Evolutionary conservation across 495 filamentous ascomycete genomes (phyloP).

Genomic region (Neurospora discreta): DNA sequence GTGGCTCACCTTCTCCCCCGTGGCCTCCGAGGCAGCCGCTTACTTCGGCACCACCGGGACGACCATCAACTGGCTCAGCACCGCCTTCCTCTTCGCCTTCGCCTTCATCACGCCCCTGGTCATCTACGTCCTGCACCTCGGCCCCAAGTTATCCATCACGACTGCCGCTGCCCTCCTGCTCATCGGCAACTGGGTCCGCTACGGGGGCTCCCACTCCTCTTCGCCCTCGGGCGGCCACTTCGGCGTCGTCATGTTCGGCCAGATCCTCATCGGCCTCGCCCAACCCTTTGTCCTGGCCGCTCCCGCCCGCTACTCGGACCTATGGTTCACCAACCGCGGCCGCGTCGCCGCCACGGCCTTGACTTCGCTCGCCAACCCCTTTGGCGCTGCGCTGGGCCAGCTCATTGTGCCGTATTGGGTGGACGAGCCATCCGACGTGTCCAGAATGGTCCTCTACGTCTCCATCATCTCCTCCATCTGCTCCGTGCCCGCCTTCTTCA

Average conservation of each 20-base stretch:
- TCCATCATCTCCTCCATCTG: slow-evolving; percentile 71
- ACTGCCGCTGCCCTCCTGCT: slow-evolving; percentile 60
- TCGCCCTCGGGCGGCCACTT: slow-evolving; percentile 41
- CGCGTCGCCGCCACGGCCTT: slow-evolving; percentile 83
- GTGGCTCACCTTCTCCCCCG: slow-evolving; percentile 91
- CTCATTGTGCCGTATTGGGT: slow-evolving; percentile 73
- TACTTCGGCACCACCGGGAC: slow-evolving; percentile 69
- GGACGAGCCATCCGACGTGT: slow-evolving; percentile 47
- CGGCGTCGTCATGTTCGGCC: slow-evolving; percentile 82
- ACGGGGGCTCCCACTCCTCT: slow-evolving; percentile 54
- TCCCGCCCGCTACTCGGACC: slow-evolving; percentile 80
- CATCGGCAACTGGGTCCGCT: slow-evolving; percentile 86
- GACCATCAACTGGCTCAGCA: slow-evolving; percentile 87
- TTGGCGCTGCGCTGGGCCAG: slow-evolving; percentile 81
- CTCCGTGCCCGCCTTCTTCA: slow-evolving; percentile 71
- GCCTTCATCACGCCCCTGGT: slow-evolving; percentile 58
- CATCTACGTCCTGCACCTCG: slow-evolving; percentile 68
- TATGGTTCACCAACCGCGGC: slow-evolving; percentile 84
- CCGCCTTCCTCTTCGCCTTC: slow-evolving; percentile 77
- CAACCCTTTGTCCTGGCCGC: slow-evolving; percentile 90
- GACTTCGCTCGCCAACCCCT: slow-evolving; percentile 72
- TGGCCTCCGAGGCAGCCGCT: slow-evolving; percentile 60
- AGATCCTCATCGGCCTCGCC: slow-evolving; percentile 78
- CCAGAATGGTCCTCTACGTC: slow-evolving; percentile 76
- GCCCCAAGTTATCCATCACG: slow-evolving; percentile 70